These are phyloP conservation scores for Phytophthora europaea DNA, from an alignment of 352 stramenopile genomes.

Conservation along the genomic window DNA sequence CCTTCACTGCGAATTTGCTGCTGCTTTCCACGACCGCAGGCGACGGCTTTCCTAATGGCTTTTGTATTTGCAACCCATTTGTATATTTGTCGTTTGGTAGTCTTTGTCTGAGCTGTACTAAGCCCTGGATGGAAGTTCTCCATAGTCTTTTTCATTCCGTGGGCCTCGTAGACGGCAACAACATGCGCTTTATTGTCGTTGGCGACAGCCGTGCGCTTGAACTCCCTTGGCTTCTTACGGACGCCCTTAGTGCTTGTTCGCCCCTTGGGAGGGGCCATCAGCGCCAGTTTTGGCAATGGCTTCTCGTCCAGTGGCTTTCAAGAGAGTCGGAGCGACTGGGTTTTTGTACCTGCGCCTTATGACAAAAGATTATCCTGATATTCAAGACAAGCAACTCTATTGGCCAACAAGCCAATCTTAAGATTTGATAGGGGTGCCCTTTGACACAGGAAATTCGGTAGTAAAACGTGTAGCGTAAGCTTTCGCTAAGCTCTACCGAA, in stretches of 20 bases:
- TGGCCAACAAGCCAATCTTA: too few relatives aligned
- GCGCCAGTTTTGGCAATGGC: slow-evolving; percentile 11
- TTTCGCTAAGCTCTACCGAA: too few relatives aligned
- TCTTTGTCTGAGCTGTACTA: slow-evolving; percentile 2
- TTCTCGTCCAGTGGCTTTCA: background rate
- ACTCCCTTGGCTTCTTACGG: background rate
- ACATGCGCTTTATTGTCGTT: slow-evolving; percentile 6
- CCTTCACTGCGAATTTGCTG: too few relatives aligned
- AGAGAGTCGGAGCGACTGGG: background rate
- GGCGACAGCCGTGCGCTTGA: background rate
- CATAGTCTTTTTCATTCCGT: background rate
- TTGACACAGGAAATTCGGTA: too few relatives aligned
- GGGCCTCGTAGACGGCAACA: background rate
- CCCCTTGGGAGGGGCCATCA: slow-evolving; percentile 2
- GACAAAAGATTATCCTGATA: too few relatives aligned
- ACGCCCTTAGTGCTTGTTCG: background rate
- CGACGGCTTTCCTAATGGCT: too few relatives aligned
- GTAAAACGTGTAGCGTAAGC: too few relatives aligned
- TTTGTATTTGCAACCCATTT: too few relatives aligned
- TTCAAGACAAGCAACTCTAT: too few relatives aligned
- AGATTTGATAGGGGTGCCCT: too few relatives aligned
- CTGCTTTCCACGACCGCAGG: too few relatives aligned
- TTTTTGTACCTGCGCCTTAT: background rate
- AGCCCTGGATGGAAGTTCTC: background rate
- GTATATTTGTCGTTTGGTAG: background rate